Evolutionary conservation across 2,329 filamentous ascomycete genomes (phyloP), one percentile per base, ranked within the genome.

Genomic region (Alternaria tenuissima): DNA sequence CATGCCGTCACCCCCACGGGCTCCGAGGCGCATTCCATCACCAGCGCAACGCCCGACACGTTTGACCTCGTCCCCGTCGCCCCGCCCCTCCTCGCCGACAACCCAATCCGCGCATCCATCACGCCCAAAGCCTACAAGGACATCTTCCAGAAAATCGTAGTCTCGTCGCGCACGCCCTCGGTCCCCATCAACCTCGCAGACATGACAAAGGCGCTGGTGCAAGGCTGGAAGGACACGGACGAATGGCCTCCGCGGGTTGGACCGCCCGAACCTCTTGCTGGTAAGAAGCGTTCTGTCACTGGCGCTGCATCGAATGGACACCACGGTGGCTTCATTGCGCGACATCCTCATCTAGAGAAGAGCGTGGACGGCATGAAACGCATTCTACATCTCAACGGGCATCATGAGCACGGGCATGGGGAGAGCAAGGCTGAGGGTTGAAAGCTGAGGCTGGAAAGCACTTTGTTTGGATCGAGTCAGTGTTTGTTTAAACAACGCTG

Each of bases 181-280:
- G 92, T 96, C 16, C 94, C 94, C 4, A 91, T 97, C 72, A 97
- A 97, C 69, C 86, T 98, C 0, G 82, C 85, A 30, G 92, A 96
- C 69, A 89, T 97, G 81, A 88, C 92, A 22, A 86, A 88, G 9
- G 88, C 92, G 12, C 91, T 94, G 66, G 93, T 98, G 1, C 85
- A 90, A 28, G 94, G 94, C 43, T 97, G 94, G 94, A 96, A 96
- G 78, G 86, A 92, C 41, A 92, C 95, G 70, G 94, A 93, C 16
- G 92, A 97, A 78, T 98, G 94, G 94, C 94, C 94, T 5, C 92
- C 91, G 1, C 87, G 87, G 67, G 77, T 84, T 0, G 80, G 81
- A 18, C 72, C 84, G 47, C 68, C 82, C 46, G 82, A 86, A 71
- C 76, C 83, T 63, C 80, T 79, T 44, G 75, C 79, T 6, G 75